Conservation (phyloP, 345 rosid genomes). For the Sonneratia caseolaris region DNA sequence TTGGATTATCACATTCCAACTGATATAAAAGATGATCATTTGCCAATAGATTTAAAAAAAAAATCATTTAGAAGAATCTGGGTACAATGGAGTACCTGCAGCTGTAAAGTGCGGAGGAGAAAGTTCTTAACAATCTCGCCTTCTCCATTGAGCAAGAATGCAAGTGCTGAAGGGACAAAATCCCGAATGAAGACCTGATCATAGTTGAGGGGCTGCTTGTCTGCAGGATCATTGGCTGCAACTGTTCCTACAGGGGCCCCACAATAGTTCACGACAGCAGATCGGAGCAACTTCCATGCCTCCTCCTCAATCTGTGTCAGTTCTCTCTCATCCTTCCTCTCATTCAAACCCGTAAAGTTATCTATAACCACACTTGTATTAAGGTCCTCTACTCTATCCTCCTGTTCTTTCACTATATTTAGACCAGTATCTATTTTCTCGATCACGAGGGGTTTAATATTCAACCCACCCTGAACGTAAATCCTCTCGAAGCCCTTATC, state of each 20-base stretch:
- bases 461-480: slow-evolving; percentile 58
- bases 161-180: slow-evolving; percentile 90
- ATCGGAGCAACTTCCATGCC: slow-evolving; percentile 82
- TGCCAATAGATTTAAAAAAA: background rate
- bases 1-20: background rate
- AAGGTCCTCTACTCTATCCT: slow-evolving; percentile 22
- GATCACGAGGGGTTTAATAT: slow-evolving; percentile 52
- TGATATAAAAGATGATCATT: background rate
- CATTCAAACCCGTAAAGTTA: slow-evolving; percentile 30
- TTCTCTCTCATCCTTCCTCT: slow-evolving; percentile 34
- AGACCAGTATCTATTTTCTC: slow-evolving; percentile 30
- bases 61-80: background rate
- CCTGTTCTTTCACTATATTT: slow-evolving; percentile 27
- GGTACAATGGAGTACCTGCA: slow-evolving; percentile 52
- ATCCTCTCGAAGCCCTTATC: slow-evolving; percentile 61
- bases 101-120: slow-evolving; percentile 83
- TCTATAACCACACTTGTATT: slow-evolving; percentile 26
- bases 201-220: slow-evolving; percentile 66
- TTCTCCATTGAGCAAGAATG: slow-evolving; percentile 84
- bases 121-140: slow-evolving; percentile 84
- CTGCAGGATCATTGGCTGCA: slow-evolving; percentile 72
- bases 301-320: slow-evolving; percentile 58
- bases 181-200: slow-evolving; percentile 96
- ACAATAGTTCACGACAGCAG: slow-evolving; percentile 56
- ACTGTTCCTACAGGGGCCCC: slow-evolving; percentile 81